Conservation (phyloP, 371 early-diverging fungal genomes). For the Rhizomucor pusillus region DNA sequence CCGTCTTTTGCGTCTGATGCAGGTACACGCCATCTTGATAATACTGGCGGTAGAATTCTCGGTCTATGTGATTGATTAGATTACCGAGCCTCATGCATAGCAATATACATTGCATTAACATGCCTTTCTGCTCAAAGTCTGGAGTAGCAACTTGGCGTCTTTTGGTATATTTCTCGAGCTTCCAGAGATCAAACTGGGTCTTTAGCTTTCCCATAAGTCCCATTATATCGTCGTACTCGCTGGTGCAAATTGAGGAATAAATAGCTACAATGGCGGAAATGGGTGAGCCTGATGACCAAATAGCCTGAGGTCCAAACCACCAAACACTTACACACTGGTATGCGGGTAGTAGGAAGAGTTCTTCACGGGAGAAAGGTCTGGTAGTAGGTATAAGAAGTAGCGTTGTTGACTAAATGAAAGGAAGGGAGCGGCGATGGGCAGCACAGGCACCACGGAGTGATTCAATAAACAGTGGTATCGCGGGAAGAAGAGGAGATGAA, state of each 20-base stretch:
- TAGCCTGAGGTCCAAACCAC: no score
- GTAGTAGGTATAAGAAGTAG: background rate
- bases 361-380: background rate
- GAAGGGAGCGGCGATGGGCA: no score
- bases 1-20: slow-evolving; percentile 26
- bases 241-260: background rate
- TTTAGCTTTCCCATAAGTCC: slow-evolving; percentile 49
- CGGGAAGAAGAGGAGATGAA: no score
- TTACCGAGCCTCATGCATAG: background rate
- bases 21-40: slow-evolving; percentile 65
- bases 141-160: slow-evolving; percentile 44
- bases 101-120: background rate
- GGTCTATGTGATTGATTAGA: slow-evolving; percentile 21
- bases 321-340: background rate
- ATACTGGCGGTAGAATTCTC: slow-evolving; percentile 53
- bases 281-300: background rate
- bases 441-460: no score
- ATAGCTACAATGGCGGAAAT: background rate
- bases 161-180: slow-evolving; percentile 50
- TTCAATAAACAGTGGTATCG: no score
- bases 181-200: slow-evolving; percentile 53
- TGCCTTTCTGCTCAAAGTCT: slow-evolving; percentile 47
- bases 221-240: slow-evolving; percentile 23
- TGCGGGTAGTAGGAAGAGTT: background rate
- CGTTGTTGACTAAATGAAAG: no score